These are phyloP conservation scores for Plasmodium cynomolgi DNA, from an alignment of 169 alveolate genomes.

Conservation along the genomic window DNA sequence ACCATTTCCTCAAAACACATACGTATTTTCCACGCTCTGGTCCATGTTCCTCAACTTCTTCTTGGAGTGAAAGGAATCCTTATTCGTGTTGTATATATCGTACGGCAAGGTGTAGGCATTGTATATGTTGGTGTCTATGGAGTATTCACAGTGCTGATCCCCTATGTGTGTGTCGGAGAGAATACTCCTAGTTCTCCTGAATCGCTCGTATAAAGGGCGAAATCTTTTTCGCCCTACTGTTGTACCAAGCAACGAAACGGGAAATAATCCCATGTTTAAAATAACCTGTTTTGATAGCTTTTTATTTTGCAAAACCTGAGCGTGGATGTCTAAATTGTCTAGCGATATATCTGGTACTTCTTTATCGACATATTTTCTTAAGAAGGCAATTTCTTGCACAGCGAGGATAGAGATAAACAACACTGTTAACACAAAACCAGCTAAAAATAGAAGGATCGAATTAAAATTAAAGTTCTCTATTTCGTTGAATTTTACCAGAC, in stretches of 20 bases:
- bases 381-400: conserved; percentile 82
- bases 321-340: conserved; percentile 79
- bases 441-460: conserved; percentile 77
- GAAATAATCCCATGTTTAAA: conserved; percentile 83
- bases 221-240: conserved; percentile 82
- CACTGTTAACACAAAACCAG: conserved; percentile 81
- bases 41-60: conserved; percentile 2
- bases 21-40: conserved; percentile 38
- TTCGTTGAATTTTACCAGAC: conserved; percentile 88
- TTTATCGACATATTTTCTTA: conserved; percentile 83
- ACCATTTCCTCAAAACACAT: conserved; percentile 23
- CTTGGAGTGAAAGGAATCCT: conserved; percentile 22
- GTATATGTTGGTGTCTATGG: conserved; percentile 72
- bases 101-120: conserved; percentile 73
- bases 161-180: conserved; percentile 82
- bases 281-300: conserved; percentile 82
- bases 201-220: conserved; percentile 79
- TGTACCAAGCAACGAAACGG: conserved; percentile 80
- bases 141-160: conserved; percentile 80
- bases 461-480: conserved; percentile 83
- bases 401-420: conserved; percentile 81
- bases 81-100: conserved; percentile 68
- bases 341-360: conserved; percentile 82
- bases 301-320: conserved; percentile 81
- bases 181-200: conserved; percentile 81